A percentile compares a stretch with the other conserved stretches of the same genome.
Conservation (phyloP, 2,329 filamentous ascomycete genomes). For the Sclerotinia nivalis region DNA sequence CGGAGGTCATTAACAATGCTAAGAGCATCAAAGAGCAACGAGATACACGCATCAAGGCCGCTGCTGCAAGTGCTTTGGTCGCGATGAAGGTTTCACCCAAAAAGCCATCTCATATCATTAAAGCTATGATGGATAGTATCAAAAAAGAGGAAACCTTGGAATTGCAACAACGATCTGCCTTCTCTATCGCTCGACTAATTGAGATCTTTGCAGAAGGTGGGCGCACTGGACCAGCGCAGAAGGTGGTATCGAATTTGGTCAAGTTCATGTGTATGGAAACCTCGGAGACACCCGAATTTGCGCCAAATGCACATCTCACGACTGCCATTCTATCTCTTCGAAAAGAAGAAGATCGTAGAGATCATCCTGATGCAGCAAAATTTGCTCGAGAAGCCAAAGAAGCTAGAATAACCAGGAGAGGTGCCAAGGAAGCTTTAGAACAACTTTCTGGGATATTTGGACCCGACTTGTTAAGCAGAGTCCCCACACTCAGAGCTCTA, state of each 20-base stretch:
- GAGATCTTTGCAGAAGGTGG: conserved; percentile 79
- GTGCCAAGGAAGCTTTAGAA: conserved; percentile 91
- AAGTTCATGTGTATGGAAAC: conserved; percentile 98
- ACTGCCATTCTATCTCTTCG: conserved; percentile 87
- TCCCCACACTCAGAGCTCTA: conserved; percentile 76
- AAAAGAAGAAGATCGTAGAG: conserved; percentile 94
- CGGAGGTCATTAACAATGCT: conserved; percentile 76
- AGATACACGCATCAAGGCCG: conserved; percentile 82
- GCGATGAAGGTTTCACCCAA: conserved; percentile 87
- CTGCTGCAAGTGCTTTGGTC: conserved; percentile 83
- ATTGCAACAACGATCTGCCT: conserved; percentile 82
- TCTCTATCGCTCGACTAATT: conserved; percentile 82
- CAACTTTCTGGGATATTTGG: conserved; percentile 82
- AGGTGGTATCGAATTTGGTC: conserved; percentile 91
- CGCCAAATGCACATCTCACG: conserved; percentile 75
- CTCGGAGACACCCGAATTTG: conserved; percentile 94
- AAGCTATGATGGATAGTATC: conserved; percentile 96
- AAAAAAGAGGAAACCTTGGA: conserved; percentile 92
- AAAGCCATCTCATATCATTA: conserved; percentile 90
- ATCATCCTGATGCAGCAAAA: conserved; percentile 86
- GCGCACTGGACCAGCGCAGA: conserved; percentile 84
- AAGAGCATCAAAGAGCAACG: conserved; percentile 75
- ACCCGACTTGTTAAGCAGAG: conserved; percentile 71
- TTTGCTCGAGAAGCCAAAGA: conserved; percentile 88
- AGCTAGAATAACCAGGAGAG: conserved; percentile 85